Base-by-base conservation (phyloP, 2,329 filamentous ascomycete genomes). In the Paracamarosporium sp. region DNA sequence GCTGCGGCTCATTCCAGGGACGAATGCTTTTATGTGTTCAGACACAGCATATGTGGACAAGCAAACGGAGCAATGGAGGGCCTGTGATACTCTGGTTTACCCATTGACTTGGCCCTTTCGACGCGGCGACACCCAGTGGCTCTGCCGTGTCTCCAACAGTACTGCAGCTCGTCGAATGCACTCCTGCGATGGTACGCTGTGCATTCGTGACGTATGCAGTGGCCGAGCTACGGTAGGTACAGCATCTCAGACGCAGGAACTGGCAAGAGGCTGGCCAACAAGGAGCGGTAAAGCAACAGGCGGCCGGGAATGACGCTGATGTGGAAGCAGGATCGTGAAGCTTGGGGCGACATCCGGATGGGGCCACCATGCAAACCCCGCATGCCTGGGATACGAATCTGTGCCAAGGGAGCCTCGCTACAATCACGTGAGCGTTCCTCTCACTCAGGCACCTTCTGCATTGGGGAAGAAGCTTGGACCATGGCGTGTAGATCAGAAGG, bases 391-490 rank as follows among this genome's bases (percentile, higher is more conserved):
- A 9, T 8, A 45, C 50, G 15, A 22, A 7, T 22, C 35, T 33
- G 38, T 8, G 9, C 2, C n/a, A 6, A 43, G 33, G n/a, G 5
- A 27, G 22, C 13, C 20, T 53, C 20, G 40, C 13, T 45, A n/a
- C 1, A 30, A 4, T 28, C 53, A 56, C 53, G 53, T 56, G 53
- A 50, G 25, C 7, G 8, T 5, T 15, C 31, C 35, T 5, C 41
- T 46, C 47, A 47, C 43, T 24, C 22, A 25, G 27, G 55, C 60
- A 69, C 67, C 62, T 69, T 44, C 65, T 61, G n/a, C 8, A 64
- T 55, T 2, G n/a, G 56, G 65, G 36, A 61, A 64, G 40, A 35
- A 61, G 61, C 57, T 66, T n/a, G 17, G 43, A 50, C 31, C 17
- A 54, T 25, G 44, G 8, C 28, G 12, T 47, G 38, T 45, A 40